Evolutionary conservation across 2,329 filamentous ascomycete genomes (phyloP).

Genomic region (Trichoderma gracile): DNA sequence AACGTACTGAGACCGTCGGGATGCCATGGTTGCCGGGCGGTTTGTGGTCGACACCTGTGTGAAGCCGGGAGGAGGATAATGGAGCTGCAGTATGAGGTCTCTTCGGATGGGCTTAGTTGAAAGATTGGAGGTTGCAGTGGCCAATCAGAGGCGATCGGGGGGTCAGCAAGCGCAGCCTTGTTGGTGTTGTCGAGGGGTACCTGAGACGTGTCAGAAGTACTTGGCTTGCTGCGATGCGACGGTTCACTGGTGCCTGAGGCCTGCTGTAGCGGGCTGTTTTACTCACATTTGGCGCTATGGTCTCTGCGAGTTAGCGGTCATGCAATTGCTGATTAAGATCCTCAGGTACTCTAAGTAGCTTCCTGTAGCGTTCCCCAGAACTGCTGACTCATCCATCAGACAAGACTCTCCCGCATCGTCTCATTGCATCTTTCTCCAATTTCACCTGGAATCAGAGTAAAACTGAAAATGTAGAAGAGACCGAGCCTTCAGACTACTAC

Average conservation of each 20-base stretch:
- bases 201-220: neutral
- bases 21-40: slow-evolving; percentile 42
- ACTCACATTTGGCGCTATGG: neutral
- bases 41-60: slow-evolving; percentile 34
- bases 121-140: slow-evolving; percentile 38
- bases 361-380: neutral
- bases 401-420: neutral
- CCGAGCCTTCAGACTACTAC: too few relatives aligned
- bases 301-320: neutral
- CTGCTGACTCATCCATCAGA: neutral
- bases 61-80: slow-evolving; percentile 35
- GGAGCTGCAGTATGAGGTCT: slow-evolving; percentile 39
- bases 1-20: slow-evolving; percentile 47
- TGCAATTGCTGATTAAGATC: neutral
- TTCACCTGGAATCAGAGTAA: too few relatives aligned
- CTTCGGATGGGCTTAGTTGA: slow-evolving; percentile 36
- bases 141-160: slow-evolving; percentile 23
- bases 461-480: too few relatives aligned
- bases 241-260: neutral
- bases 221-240: neutral
- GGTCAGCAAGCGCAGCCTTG: slow-evolving; percentile 26
- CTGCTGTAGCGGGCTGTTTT: neutral
- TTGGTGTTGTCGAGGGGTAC: neutral
- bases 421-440: neutral
- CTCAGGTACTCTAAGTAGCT: neutral